phyloP scores from a whole-genome alignment of 371 early-diverging fungal species.

The Mucor piriformis region DNA sequence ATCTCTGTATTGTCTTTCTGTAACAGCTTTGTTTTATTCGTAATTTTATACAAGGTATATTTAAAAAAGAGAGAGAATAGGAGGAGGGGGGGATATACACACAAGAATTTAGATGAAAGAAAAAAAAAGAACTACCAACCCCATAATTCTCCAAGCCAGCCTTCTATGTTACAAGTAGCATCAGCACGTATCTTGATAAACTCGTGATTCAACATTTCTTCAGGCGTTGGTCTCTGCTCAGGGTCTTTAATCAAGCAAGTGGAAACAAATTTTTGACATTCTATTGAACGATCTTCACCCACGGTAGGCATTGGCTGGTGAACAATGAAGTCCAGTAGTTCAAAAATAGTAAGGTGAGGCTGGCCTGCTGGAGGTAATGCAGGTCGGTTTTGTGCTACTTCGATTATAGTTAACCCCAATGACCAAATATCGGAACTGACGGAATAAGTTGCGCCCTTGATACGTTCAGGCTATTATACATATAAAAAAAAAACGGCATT shows the following conservation, averaged over 20 bases:
- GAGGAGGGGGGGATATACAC: neutral
- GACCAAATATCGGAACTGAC: conserved; percentile 96
- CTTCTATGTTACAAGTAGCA: conserved; percentile 46
- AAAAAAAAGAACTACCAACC: conserved; percentile 30
- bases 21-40: neutral
- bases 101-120: neutral
- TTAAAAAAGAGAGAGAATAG: neutral
- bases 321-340: conserved; percentile 89
- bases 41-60: neutral
- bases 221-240: conserved; percentile 73
- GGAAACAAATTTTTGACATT: conserved; percentile 80
- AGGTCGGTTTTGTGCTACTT: conserved; percentile 88
- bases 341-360: conserved; percentile 80
- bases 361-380: conserved; percentile 79
- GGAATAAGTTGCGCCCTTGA: conserved; percentile 88
- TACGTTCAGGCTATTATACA: conserved; percentile 88
- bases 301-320: conserved; percentile 87
- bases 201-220: conserved; percentile 69
- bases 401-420: conserved; percentile 90
- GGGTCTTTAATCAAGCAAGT: conserved; percentile 83
- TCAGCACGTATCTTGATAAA: conserved; percentile 59
- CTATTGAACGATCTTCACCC: conserved; percentile 56
- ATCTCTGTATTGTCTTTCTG: too few species aligned
- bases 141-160: conserved; percentile 63
- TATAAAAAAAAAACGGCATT: neutral